Percentiles rank a stretch among this genome's conserved stretches.
These are phyloP conservation scores for Sclerotinia borealis DNA, from an alignment of 2,329 filamentous ascomycete genomes.

Conservation along the genomic window DNA sequence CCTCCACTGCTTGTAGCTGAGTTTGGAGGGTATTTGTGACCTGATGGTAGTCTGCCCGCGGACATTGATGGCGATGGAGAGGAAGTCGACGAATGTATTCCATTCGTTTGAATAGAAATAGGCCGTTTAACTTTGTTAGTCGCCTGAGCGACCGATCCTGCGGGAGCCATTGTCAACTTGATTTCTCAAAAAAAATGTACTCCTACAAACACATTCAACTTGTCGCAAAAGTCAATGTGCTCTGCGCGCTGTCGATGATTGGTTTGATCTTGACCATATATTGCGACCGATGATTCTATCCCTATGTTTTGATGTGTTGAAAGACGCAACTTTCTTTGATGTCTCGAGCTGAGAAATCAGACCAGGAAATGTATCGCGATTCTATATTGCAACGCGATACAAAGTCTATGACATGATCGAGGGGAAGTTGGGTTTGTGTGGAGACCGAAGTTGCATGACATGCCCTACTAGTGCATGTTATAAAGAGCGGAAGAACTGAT, in stretches of 20 bases:
- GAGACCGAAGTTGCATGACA: too few species aligned
- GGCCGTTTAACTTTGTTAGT: slow-evolving; percentile 60
- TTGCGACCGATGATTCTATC: background rate
- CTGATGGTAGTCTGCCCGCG: slow-evolving; percentile 46
- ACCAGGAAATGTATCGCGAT: background rate
- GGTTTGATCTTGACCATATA: slow-evolving; percentile 1
- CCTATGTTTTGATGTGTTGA: background rate
- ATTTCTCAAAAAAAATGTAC: background rate
- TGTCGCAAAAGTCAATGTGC: slow-evolving; percentile 1
- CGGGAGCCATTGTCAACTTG: slow-evolving; percentile 27
- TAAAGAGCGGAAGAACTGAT: background rate
- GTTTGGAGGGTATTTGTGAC: slow-evolving; percentile 46
- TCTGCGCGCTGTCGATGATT: slow-evolving; percentile 3
- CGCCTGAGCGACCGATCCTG: slow-evolving; percentile 26
- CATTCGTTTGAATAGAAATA: slow-evolving; percentile 45
- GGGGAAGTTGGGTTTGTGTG: slow-evolving; percentile 5
- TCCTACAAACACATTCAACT: background rate
- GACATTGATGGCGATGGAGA: slow-evolving; percentile 46
- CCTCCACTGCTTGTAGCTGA: slow-evolving; percentile 42
- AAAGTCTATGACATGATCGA: background rate
- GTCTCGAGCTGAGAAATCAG: background rate
- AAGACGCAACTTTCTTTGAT: background rate
- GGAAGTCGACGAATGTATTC: slow-evolving; percentile 44
- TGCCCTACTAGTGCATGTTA: too few species aligned
- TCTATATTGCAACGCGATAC: slow-evolving; percentile 4